These are phyloP conservation scores for Dendrobium officinale DNA, from an alignment of 106 monocot species.

Conservation along the genomic window DNA sequence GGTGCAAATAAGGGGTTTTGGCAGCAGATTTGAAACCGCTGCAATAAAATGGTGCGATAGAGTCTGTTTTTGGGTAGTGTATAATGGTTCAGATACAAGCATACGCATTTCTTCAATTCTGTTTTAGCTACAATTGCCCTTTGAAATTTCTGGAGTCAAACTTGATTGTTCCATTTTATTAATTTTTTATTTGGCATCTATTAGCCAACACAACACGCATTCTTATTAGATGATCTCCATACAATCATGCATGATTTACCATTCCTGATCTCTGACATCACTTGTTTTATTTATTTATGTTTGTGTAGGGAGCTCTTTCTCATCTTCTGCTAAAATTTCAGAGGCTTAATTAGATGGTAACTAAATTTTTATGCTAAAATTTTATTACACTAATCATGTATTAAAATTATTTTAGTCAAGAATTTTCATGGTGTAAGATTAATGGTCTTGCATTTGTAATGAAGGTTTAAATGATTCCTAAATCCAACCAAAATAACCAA, in stretches of 20 bases:
- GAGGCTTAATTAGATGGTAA: constrained; percentile 65
- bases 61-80: no score
- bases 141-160: background rate
- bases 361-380: constrained; percentile 5
- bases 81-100: background rate
- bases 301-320: constrained; percentile 62
- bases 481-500: background rate
- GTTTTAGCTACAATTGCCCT: background rate
- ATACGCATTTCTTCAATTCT: background rate
- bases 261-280: constrained; percentile 1
- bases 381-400: background rate
- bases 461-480: background rate
- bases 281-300: background rate
- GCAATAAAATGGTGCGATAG: no score
- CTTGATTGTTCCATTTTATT: background rate
- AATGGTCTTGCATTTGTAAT: background rate
- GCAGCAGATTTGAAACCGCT: no score
- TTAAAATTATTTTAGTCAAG: no score
- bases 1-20: no score
- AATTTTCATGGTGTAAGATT: no score
- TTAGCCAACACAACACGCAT: background rate
- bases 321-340: constrained; percentile 68
- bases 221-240: background rate
- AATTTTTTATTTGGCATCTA: background rate
- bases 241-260: background rate